Percentiles rank a stretch among this genome's conserved stretches.
Conservation (phyloP, 192 early-diverging fungal species). For the Obelidium mucronatum region DNA sequence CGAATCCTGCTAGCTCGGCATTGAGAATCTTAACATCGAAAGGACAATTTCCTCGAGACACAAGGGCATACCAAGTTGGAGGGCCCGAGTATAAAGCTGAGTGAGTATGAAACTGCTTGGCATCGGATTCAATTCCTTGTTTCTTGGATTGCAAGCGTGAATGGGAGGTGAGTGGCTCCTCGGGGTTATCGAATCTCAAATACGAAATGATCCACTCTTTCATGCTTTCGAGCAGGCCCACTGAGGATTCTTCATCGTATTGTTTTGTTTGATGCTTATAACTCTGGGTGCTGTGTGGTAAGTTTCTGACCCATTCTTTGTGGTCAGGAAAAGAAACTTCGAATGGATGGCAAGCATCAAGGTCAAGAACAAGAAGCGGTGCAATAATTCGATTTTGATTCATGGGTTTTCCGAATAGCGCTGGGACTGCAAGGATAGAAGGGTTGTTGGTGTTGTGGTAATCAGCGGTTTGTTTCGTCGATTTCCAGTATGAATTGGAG, state of each 20-base stretch:
- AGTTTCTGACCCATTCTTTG: not conserved
- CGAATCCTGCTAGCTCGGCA: slow-evolving; percentile 54
- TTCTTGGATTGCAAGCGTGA: not conserved
- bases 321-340: slow-evolving; percentile 18
- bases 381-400: not conserved
- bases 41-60: slow-evolving; percentile 51
- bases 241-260: not conserved
- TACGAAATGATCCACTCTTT: not conserved
- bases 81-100: too few species aligned
- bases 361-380: slow-evolving; percentile 33
- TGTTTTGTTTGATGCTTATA: not conserved
- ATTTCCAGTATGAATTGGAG: not conserved
- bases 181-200: not conserved
- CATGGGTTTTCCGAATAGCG: slow-evolving; percentile 40
- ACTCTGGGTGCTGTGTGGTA: not conserved
- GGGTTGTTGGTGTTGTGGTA: not conserved
- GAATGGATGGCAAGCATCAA: slow-evolving; percentile 45
- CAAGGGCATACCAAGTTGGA: slow-evolving; percentile 30
- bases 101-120: too few species aligned
- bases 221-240: not conserved
- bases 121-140: not conserved
- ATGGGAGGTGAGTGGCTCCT: not conserved
- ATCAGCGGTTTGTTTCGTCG: not conserved
- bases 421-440: slow-evolving; percentile 40
- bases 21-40: slow-evolving; percentile 53